These are phyloP conservation scores for Phlebiopsis gigantea DNA, from an alignment of 768 basidiomycete species.

Conservation along the genomic window DNA sequence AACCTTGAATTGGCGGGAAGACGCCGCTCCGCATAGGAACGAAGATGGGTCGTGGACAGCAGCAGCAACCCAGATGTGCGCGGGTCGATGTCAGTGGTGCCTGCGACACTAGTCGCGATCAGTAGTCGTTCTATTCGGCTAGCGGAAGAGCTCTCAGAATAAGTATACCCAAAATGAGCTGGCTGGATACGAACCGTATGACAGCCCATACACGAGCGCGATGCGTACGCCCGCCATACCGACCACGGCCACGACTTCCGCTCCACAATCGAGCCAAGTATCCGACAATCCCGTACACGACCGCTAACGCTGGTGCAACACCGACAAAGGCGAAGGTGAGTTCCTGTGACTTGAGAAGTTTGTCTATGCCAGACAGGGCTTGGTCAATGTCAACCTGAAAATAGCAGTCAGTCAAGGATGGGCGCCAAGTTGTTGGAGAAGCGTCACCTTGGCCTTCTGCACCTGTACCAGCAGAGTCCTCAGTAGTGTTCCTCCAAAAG, in stretches of 20 bases:
- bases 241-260: constrained; percentile 42
- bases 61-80: constrained; percentile 71
- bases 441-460: constrained; percentile 89
- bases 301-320: constrained; percentile 80
- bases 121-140: constrained; percentile 70
- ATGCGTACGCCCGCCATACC: constrained; percentile 52
- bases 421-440: not conserved
- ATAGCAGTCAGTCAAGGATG: not conserved
- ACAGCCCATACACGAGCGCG: constrained; percentile 61
- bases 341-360: constrained; percentile 88
- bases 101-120: constrained; percentile 37
- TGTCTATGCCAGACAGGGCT: constrained; percentile 87
- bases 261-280: constrained; percentile 47
- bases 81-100: constrained; percentile 35
- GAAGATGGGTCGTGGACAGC: constrained; percentile 62
- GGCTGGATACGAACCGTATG: constrained; percentile 47
- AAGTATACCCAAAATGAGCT: too few species aligned
- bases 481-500: constrained; percentile 72
- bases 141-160: not conserved
- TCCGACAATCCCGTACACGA: constrained; percentile 66
- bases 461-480: constrained; percentile 87
- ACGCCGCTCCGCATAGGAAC: constrained; percentile 53
- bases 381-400: constrained; percentile 86
- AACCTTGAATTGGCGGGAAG: constrained; percentile 56
- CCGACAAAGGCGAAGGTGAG: constrained; percentile 96